Percentiles rank a stretch among this genome's conserved stretches.
phyloP scores from a whole-genome alignment of 164 flowering plant genomes.

The Akebia trifoliata region DNA sequence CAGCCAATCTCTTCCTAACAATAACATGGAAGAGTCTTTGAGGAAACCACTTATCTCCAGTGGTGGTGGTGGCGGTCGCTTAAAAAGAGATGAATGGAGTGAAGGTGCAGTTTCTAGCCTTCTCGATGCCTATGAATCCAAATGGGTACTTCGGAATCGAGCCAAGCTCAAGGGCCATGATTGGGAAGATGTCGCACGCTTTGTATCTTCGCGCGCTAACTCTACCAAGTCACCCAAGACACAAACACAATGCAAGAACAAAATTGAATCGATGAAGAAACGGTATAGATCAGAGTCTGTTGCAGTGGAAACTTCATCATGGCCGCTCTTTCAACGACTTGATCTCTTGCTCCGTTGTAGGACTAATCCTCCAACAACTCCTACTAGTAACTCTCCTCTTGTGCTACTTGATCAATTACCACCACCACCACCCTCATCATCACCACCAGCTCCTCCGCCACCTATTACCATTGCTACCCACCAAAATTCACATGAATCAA shows the following conservation, averaged over 20 bases:
- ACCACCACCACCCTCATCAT: constrained; percentile 11
- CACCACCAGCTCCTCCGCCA: constrained; percentile 15
- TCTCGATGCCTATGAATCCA: constrained; percentile 78
- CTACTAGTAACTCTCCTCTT: constrained; percentile 14
- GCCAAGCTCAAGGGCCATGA: constrained; percentile 97
- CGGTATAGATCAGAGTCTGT: constrained; percentile 80
- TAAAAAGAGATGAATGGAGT: constrained; percentile 93
- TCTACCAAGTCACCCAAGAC: constrained; percentile 68
- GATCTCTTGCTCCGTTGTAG: constrained; percentile 66
- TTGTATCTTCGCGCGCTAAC: constrained; percentile 55
- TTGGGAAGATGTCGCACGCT: constrained; percentile 87
- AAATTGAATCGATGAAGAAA: constrained; percentile 97
- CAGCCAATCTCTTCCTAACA: constrained; percentile 9
- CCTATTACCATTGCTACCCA: constrained; percentile 22
- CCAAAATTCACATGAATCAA: constrained; percentile 44
- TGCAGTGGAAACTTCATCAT: constrained; percentile 49
- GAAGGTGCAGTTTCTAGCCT: constrained; percentile 85
- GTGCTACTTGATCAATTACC: constrained; percentile 24
- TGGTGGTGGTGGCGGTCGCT: constrained; percentile 37
- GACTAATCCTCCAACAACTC: constrained; percentile 9
- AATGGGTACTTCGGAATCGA: constrained; percentile 82
- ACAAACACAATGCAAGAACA: constrained; percentile 95
- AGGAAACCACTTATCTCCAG: constrained; percentile 15
- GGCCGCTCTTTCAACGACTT: constrained; percentile 78
- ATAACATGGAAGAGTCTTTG: constrained; percentile 19